Evolutionary conservation across 352 stramenopile genomes (phyloP).

Genomic region (Phytophthora pinifolia): DNA sequence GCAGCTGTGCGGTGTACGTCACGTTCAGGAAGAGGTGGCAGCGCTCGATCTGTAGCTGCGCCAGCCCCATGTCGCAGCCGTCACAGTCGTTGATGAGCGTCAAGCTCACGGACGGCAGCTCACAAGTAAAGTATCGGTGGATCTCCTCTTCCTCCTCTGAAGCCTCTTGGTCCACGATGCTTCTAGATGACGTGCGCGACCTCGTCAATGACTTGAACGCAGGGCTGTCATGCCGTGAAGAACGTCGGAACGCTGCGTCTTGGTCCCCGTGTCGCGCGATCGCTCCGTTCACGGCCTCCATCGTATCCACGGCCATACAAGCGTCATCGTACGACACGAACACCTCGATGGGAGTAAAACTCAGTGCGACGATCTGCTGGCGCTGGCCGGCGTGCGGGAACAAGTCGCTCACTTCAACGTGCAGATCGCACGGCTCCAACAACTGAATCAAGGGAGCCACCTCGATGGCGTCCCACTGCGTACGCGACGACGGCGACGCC

Average conservation of each 20-base stretch:
- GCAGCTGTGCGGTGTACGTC: slow-evolving; percentile 38
- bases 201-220: slow-evolving; percentile 8
- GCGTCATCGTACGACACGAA: slow-evolving; percentile 83
- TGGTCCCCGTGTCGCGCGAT: slow-evolving; percentile 24
- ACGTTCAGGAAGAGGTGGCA: slow-evolving; percentile 80
- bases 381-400: slow-evolving; percentile 63
- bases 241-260: slow-evolving; percentile 3
- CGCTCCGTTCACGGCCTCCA: slow-evolving; percentile 43
- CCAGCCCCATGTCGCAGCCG: slow-evolving; percentile 83
- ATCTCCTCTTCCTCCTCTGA: slow-evolving; percentile 40
- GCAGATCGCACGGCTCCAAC: slow-evolving; percentile 72
- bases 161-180: slow-evolving; percentile 5
- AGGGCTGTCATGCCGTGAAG: slow-evolving; percentile 4
- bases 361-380: slow-evolving; percentile 74
- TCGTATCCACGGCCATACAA: slow-evolving; percentile 50
- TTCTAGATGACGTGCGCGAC: slow-evolving; percentile 28
- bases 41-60: slow-evolving; percentile 69
- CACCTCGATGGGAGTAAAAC: slow-evolving; percentile 75
- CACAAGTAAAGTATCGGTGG: slow-evolving; percentile 78
- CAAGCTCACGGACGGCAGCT: slow-evolving; percentile 62
- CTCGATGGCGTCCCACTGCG: slow-evolving; percentile 30
- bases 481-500: slow-evolving; percentile 25
- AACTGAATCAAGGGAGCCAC: slow-evolving; percentile 62
- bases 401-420: slow-evolving; percentile 67
- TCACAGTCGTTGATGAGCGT: slow-evolving; percentile 88